Percentiles rank a stretch among this genome's conserved stretches.
phyloP scores from a whole-genome alignment of 1,139 yeast genomes.

The Diutina neorugosa region DNA sequence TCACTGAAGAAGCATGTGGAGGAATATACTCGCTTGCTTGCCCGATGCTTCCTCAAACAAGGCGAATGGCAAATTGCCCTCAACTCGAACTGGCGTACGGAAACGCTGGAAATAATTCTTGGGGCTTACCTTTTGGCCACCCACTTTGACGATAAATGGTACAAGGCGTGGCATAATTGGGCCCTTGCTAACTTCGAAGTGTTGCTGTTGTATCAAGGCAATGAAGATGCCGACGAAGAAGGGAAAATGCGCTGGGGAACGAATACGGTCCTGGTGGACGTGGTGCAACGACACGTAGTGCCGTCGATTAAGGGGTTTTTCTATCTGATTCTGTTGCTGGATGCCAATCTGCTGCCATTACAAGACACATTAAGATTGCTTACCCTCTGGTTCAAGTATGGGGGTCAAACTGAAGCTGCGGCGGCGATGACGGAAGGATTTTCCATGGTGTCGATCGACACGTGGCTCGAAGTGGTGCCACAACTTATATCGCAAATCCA shows the following conservation, averaged over 20 bases:
- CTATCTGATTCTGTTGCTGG: conserved; percentile 83
- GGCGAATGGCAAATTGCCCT: conserved; percentile 96
- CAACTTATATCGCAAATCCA: conserved; percentile 94
- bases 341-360: conserved; percentile 52
- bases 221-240: background rate
- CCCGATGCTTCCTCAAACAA: conserved; percentile 91
- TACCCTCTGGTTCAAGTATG: conserved; percentile 92
- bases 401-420: conserved; percentile 86
- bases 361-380: conserved; percentile 87
- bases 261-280: conserved; percentile 36
- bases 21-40: conserved; percentile 76
- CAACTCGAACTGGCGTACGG: conserved; percentile 69
- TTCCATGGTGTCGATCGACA: conserved; percentile 77
- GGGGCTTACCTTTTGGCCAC: conserved; percentile 92
- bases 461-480: conserved; percentile 92
- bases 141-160: conserved; percentile 87
- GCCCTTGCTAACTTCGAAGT: conserved; percentile 96
- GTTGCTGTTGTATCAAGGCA: conserved; percentile 42
- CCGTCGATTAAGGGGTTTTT: conserved; percentile 95
- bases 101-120: conserved; percentile 64
- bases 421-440: conserved; percentile 88
- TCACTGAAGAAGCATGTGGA: conserved; percentile 52
- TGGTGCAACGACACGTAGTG: conserved; percentile 75
- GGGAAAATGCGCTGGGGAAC: conserved; percentile 6
- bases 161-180: conserved; percentile 99